Conservation (phyloP, 345 rosid genomes). For the Lenwebbia sp. region DNA sequence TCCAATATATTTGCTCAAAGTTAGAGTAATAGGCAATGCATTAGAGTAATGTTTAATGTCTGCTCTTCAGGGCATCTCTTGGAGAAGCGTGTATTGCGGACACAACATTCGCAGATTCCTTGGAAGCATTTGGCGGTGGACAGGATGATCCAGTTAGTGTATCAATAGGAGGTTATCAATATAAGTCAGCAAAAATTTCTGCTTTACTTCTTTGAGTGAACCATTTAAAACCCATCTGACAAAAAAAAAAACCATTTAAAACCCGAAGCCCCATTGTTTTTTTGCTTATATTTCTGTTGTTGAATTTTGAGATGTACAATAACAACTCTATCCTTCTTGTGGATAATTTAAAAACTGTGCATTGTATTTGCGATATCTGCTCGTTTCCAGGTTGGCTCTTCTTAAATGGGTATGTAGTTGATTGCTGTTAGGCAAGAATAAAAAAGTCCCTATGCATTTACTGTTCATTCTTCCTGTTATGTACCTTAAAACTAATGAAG, state of each 20-base stretch:
- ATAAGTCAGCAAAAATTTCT: neutral
- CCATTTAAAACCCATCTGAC: neutral
- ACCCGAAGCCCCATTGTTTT: neutral
- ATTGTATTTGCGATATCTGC: neutral
- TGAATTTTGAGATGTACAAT: neutral
- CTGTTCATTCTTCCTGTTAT: neutral
- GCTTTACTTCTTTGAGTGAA: neutral
- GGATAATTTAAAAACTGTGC: neutral
- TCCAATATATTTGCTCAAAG: neutral
- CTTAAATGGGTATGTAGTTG: neutral
- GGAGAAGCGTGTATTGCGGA: slow-evolving; percentile 68
- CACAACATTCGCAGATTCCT: slow-evolving; percentile 49
- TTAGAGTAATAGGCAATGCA: neutral
- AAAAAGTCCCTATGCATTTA: neutral
- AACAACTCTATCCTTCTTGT: neutral
- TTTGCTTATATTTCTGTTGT: neutral
- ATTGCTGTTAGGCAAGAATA: neutral
- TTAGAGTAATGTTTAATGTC: neutral
- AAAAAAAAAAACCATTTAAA: neutral
- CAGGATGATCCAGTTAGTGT: slow-evolving; percentile 79
- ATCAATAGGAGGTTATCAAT: slow-evolving; percentile 67
- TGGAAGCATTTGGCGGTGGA: slow-evolving; percentile 85
- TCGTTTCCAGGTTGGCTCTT: neutral
- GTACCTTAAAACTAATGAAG: neutral
- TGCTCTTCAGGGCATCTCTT: slow-evolving; percentile 43